Evolutionary conservation across 768 basidiomycete genomes (phyloP), one percentile per base, ranked within the genome.

Genomic region (Megacollybia marginata): DNA sequence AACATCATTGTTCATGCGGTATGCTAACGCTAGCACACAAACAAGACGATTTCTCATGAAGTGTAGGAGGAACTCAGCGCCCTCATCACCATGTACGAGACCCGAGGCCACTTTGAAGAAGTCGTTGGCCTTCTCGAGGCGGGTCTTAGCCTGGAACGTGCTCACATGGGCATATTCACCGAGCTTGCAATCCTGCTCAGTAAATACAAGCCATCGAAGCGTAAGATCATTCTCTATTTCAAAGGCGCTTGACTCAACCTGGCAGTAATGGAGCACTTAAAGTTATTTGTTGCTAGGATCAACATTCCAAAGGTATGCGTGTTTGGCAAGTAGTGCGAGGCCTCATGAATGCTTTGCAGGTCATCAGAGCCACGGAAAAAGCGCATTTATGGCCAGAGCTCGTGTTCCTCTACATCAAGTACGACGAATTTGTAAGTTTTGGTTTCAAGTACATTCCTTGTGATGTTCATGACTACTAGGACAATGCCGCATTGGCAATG

Each of bases 131-230:
- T 98, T 16, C 73, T 99, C 56, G 96, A 99, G 65, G 94, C 93
- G 53, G 96, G 92, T 56, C 71, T 99, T 52, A 97, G 95, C 63
- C 73, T 98, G 57, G 96, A 99, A 69, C 83, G 96, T 48, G 96
- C 96, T 32, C 96, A 99, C 60, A 94, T 95, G 92, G 95, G 95
- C 55, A 94, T 98, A 65, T 98, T 97, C 72, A 96, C 95, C 5
- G 95, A 97, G 63, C 75, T 98, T 36, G 79, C 91, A 2, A 87
- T 90, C 51, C 68, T 97, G 42, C 85, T 96, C 62, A 92, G 92
- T 79, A 97, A 96, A 70, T 97, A 96, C 68, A 80, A 82, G 64
- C 94, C 94, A 1, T 86, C 86, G 55, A 95, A 93, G 68, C 73
- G 92, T 93, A 61, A 67, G 88, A 73, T 1, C 15, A 31, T 13